A percentile compares a stretch with the other conserved stretches of the same genome.
Conservation (phyloP, 345 rosid genomes). For the Rhodamnia argentea region DNA sequence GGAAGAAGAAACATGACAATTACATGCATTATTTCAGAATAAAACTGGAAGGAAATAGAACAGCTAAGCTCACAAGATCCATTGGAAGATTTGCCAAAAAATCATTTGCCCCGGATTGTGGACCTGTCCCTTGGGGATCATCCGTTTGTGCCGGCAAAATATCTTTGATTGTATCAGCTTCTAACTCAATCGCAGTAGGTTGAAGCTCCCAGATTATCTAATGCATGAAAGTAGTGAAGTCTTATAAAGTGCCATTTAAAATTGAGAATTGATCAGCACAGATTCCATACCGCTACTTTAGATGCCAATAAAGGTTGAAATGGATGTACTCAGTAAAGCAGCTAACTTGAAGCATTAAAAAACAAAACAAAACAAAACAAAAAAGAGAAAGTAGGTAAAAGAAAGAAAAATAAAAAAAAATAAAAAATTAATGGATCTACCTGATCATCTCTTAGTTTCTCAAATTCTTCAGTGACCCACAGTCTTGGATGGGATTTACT, state of each 20-base stretch:
- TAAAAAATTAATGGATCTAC: conserved; percentile 1
- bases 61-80: conserved; percentile 3
- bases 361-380: not conserved
- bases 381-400: not conserved
- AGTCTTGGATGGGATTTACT: conserved; percentile 18
- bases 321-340: not conserved
- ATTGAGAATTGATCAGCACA: not conserved
- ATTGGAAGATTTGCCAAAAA: conserved; percentile 1
- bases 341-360: not conserved
- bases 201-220: conserved; percentile 30
- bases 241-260: not conserved
- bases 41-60: not conserved
- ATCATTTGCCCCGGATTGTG: not conserved
- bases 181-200: conserved; percentile 16
- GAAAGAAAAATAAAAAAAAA: not conserved
- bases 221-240: not conserved
- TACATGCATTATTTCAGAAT: not conserved
- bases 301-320: not conserved
- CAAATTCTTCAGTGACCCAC: conserved; percentile 15
- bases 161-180: conserved; percentile 14
- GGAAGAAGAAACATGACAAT: not conserved
- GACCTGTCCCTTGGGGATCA: not conserved
- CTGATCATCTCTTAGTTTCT: conserved; percentile 24
- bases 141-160: conserved; percentile 1
- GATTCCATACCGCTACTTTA: not conserved